Evolutionary conservation across 2,329 filamentous ascomycete genomes (phyloP).

Genomic region (Phoma sp.): DNA sequence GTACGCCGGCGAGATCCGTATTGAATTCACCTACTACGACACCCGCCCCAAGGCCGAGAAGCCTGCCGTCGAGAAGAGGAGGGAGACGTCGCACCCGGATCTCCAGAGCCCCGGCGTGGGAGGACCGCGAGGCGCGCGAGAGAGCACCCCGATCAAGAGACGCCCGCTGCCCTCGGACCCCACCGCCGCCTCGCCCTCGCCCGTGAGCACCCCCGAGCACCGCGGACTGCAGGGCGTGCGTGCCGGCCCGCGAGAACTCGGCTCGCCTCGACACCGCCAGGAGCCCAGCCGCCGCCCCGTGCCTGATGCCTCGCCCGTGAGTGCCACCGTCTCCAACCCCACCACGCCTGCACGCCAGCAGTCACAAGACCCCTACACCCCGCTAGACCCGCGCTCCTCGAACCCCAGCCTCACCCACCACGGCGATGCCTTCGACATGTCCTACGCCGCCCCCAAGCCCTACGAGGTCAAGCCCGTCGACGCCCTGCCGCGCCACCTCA

Average conservation of each 20-base stretch:
- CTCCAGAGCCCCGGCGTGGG: constrained; percentile 49
- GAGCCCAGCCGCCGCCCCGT: constrained; percentile 38
- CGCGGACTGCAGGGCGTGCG: constrained; percentile 39
- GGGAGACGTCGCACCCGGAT: constrained; percentile 48
- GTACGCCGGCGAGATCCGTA: constrained; percentile 92
- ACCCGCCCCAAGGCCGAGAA: constrained; percentile 81
- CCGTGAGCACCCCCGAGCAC: constrained; percentile 37
- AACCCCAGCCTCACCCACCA: constrained; percentile 27
- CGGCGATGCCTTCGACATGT: constrained; percentile 42
- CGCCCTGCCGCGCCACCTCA: constrained; percentile 26
- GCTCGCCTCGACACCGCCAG: constrained; percentile 41
- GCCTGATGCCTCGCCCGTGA: constrained; percentile 33
- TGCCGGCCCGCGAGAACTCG: constrained; percentile 43
- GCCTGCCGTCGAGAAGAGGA: constrained; percentile 61
- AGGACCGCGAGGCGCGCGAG: constrained; percentile 46
- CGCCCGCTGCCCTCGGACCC: constrained; percentile 84
- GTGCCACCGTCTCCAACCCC: constrained; percentile 25
- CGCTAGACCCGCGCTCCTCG: constrained; percentile 35
- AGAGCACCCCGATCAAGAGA: constrained; percentile 74
- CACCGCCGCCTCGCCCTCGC: constrained; percentile 56
- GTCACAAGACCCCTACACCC: constrained; percentile 31
- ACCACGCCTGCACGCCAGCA: constrained; percentile 37
- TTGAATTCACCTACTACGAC: constrained; percentile 98
- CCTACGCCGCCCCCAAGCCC: constrained; percentile 43
- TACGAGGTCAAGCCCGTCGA: constrained; percentile 31